These are phyloP conservation scores for Magnusiomyces tetraspermus DNA, from an alignment of 1,139 yeast genomes.

Conservation along the genomic window DNA sequence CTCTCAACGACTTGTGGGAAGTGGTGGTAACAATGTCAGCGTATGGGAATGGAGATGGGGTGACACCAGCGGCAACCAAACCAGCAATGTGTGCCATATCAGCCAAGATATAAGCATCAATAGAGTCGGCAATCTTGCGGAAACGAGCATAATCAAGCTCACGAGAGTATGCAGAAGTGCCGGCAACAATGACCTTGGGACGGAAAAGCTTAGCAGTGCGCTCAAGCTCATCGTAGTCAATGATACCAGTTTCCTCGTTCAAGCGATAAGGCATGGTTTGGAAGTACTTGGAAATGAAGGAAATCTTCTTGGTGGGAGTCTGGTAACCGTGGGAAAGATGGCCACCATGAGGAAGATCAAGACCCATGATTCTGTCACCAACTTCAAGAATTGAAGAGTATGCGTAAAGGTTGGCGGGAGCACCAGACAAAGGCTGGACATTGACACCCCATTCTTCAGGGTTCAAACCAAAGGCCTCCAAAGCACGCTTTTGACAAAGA, in stretches of 20 bases:
- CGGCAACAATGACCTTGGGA: slow-evolving; percentile 94
- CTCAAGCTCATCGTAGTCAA: slow-evolving; percentile 91
- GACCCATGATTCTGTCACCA: slow-evolving; percentile 93
- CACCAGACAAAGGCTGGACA: slow-evolving; percentile 91
- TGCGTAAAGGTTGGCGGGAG: slow-evolving; percentile 95
- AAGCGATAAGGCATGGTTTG: slow-evolving; percentile 98
- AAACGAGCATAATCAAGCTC: slow-evolving; percentile 89
- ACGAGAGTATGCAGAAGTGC: slow-evolving; percentile 96
- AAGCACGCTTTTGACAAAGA: slow-evolving; percentile 87
- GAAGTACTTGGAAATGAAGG: slow-evolving; percentile 91
- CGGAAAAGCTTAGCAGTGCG: slow-evolving; percentile 82
- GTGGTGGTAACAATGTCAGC: slow-evolving; percentile 98
- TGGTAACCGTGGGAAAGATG: slow-evolving; percentile 98
- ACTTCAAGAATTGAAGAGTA: slow-evolving; percentile 92
- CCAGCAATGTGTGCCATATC: slow-evolving; percentile 99
- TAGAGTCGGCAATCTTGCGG: slow-evolving; percentile 93
- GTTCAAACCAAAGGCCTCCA: slow-evolving; percentile 71
- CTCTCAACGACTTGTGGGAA: slow-evolving; percentile 95
- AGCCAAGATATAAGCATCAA: slow-evolving; percentile 90
- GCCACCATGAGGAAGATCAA: slow-evolving; percentile 96
- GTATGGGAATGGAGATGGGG: slow-evolving; percentile 90
- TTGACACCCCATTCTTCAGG: slow-evolving; percentile 95
- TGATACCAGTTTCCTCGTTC: slow-evolving; percentile 79
- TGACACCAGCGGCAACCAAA: slow-evolving; percentile 90
- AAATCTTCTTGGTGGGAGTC: slow-evolving; percentile 88